Evolutionary conservation across 805 yeast genomes (phyloP).

Genomic region (Suhomyces kilbournensis): DNA sequence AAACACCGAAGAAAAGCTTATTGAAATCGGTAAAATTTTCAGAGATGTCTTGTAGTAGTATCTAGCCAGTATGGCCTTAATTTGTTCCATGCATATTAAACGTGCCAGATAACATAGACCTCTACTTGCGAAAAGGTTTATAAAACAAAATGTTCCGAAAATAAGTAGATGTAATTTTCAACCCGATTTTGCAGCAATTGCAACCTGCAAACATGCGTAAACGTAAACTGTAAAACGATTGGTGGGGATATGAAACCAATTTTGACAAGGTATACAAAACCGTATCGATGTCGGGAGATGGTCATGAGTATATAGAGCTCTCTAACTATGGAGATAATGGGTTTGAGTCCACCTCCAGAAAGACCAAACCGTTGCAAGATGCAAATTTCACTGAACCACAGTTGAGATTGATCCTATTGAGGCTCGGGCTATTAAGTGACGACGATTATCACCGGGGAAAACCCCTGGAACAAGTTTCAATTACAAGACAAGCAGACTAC

Average conservation of each 20-base stretch:
- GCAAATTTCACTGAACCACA: conserved; percentile 2
- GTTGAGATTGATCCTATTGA: conserved; percentile 5
- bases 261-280: neutral
- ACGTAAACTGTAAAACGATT: neutral
- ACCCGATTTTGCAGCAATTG: neutral
- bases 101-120: neutral
- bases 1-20: conserved; percentile 17
- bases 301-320: conserved; percentile 5
- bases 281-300: neutral
- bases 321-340: neutral
- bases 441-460: conserved; percentile 6
- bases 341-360: neutral
- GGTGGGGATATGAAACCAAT: neutral
- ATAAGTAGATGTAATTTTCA: neutral
- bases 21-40: conserved; percentile 13
- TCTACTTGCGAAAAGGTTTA: too few relatives aligned
- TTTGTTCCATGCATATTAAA: neutral
- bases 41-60: neutral
- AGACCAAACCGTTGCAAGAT: neutral
- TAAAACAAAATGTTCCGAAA: neutral
- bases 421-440: conserved; percentile 10
- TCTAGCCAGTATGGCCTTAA: neutral
- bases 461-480: neutral
- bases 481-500: conserved; percentile 12
- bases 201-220: neutral